A percentile compares a stretch with the other conserved stretches of the same genome.
phyloP scores from a whole-genome alignment of 2,329 filamentous ascomycete genomes.

The Penicillium sumatraense region DNA sequence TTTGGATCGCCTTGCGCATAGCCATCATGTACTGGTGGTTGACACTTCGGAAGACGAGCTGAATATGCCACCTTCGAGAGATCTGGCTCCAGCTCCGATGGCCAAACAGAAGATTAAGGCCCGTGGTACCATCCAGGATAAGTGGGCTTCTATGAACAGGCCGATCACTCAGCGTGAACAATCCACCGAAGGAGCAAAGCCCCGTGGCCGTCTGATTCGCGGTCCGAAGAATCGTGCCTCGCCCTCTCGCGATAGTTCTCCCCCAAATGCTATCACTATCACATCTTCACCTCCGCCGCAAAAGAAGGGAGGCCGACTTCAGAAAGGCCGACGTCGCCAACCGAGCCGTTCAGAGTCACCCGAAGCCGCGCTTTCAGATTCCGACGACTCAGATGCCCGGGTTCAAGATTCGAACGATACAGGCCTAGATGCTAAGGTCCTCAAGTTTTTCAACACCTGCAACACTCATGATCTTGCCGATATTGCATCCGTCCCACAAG shows the following conservation, averaged over 20 bases:
- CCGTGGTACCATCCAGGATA: conserved; percentile 62
- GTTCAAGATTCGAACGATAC: conserved; percentile 46
- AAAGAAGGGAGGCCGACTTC: conserved; percentile 46
- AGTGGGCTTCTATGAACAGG: conserved; percentile 57
- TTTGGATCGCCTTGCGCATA: conserved; percentile 50
- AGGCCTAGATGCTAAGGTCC: conserved; percentile 60
- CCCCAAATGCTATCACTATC: conserved; percentile 21
- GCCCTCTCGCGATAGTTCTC: conserved; percentile 27
- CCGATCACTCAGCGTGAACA: conserved; percentile 22
- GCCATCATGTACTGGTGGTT: conserved; percentile 4
- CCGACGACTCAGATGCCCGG: conserved; percentile 51
- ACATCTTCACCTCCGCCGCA: conserved; percentile 23
- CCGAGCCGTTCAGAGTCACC: conserved; percentile 37
- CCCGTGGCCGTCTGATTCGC: conserved; percentile 44
- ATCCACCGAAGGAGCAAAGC: conserved; percentile 33
- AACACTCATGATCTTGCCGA: conserved; percentile 76
- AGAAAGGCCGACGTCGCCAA: conserved; percentile 53
- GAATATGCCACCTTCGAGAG: conserved; percentile 26
- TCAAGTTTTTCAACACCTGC: conserved; percentile 84
- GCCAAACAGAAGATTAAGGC: conserved; percentile 60
- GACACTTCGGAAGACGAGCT: conserved; percentile 50
- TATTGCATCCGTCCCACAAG: conserved; percentile 74
- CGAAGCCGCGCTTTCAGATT: conserved; percentile 46
- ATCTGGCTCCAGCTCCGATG: conserved; percentile 16
- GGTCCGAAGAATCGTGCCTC: conserved; percentile 38